Evolutionary conservation across 768 basidiomycete species (phyloP), one percentile per base, ranked within the genome.

Genomic region (Hygrocybe punicea): DNA sequence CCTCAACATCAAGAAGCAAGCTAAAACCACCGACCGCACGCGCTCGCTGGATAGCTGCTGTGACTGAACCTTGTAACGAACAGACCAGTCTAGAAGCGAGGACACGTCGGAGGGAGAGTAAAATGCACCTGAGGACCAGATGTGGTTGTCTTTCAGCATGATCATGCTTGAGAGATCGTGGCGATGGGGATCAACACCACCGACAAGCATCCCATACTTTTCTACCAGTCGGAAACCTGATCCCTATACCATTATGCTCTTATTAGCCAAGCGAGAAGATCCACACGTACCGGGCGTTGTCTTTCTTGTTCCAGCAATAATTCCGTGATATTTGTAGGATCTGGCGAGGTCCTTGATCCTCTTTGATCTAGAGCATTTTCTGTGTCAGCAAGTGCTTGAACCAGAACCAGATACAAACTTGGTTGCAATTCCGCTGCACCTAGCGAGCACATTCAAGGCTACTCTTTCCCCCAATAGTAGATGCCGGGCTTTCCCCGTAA

Each of bases 101-200:
- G 21, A 23, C 56, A 3, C n/a, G n/a, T 33, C 24, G 57, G 35
- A 23, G 39, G 36, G 25, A 61, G 48, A n/a, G 23, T 53, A 34
- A 36, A 42, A 25, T 79, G 59, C 66, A 87, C 94, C 94, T 42
- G 87, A 90, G 3, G 94, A 96, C 95, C 94, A 98, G 67, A 98
- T 91, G 69, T 99, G 97, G 69, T 99, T 99, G 65, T 99, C 97
- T 73, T 98, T 98, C 65, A 99, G 84, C 97, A 99, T 99, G 67
- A 99, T 95, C 97, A 99, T 98, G 69, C 90, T 91, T 25, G 91
- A 94, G n/a, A 98, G 80, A 71, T 98, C 95, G 63, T 97, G 88
- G 21, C 97, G 84, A 76, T 99, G 97, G 8, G 91, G 77, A 69
- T 99, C 96, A 64, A 98, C 89, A 6, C 97, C 97, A 16, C 97